phyloP scores from a whole-genome alignment of 495 filamentous ascomycete genomes.

The Daldinia grandis region DNA sequence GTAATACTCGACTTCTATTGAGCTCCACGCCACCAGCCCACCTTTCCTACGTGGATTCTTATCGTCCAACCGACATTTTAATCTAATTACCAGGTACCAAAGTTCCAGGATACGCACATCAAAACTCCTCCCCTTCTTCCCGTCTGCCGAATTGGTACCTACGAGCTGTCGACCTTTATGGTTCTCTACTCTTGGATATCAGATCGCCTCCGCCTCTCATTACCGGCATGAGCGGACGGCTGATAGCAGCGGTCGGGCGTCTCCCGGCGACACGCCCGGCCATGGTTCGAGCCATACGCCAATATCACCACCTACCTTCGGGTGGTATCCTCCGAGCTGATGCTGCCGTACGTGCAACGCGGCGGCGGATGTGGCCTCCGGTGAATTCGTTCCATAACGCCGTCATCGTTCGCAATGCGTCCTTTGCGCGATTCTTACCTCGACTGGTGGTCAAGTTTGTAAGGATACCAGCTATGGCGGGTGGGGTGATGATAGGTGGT shows the following conservation, averaged over 20 bases:
- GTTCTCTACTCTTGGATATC: conserved; percentile 20
- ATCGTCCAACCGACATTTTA: conserved; percentile 8
- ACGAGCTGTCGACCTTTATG: conserved; percentile 26
- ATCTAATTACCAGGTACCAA: background rate
- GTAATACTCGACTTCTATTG: background rate
- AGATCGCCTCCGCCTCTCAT: conserved; percentile 45
- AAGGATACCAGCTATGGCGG: conserved; percentile 88
- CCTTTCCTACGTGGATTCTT: conserved; percentile 9
- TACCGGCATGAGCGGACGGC: conserved; percentile 80
- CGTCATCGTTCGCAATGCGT: conserved; percentile 82
- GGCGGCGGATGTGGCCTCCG: conserved; percentile 75
- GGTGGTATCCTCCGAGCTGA: conserved; percentile 76
- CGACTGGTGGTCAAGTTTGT: conserved; percentile 87
- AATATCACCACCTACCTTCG: conserved; percentile 69
- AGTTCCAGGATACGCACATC: background rate
- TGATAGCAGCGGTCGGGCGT: conserved; percentile 73
- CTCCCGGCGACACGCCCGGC: conserved; percentile 69
- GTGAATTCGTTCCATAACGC: conserved; percentile 86
- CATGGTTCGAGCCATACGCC: conserved; percentile 66
- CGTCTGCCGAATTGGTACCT: conserved; percentile 6
- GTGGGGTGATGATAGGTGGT: conserved; percentile 84
- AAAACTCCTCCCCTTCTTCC: background rate
- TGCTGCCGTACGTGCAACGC: conserved; percentile 63
- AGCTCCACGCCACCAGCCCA: conserved; percentile 38
- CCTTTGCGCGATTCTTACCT: conserved; percentile 86